Evolutionary conservation across 1,284 basidiomycete genomes (phyloP), one percentile per base, ranked within the genome.

Genomic region (Cryptococcus sp.): DNA sequence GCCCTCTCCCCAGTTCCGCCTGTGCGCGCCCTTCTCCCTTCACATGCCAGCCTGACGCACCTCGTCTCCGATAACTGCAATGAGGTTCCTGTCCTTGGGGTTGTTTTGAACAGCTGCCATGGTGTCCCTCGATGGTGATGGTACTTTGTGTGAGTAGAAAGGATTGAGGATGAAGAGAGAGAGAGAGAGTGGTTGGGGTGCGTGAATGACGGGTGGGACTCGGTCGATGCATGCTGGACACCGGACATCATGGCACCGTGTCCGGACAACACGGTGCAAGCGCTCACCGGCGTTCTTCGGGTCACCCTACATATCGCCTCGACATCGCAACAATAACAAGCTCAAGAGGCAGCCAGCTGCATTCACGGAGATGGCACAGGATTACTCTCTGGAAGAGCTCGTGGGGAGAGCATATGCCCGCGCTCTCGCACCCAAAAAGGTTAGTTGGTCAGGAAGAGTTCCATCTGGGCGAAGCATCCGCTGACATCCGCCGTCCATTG

Each of bases 51-150:
- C 24, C 12, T 48, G 21, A 67, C 80, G 51, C 66, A 92, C 92
- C 81, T 97, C 93, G 77, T 97, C 93, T 42, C 93, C 94, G 61
- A 97, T 96, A 68, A 93, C 91, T 33, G 93, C 92, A 49, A 97
- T 83, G 43, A 96, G 80, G 60, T 83, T 88, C 53, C 93, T 83
- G 76, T 93, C 90, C 78, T 91, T 91, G 79, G 70, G 70, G 57
- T 73, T 74, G 36, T 57, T 50, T 1, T 69, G 63, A 12, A 63
- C 60, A 20, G 59, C 46, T 33, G 64, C 53, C 71, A 72, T 72
- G 48, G 13, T 66, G 48, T 47, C 50, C 40, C n/a, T 49, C 38
- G 9, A 42, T 39, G 36, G 28, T 4, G 28, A 9, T 33, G 28
- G 28, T 33, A 33, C 5, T 33, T 28, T 16, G 18, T 23, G 38